phyloP scores from a whole-genome alignment of 225 moss, liverwort and hornwort genomes.

The Antitrichia curtipendula region DNA sequence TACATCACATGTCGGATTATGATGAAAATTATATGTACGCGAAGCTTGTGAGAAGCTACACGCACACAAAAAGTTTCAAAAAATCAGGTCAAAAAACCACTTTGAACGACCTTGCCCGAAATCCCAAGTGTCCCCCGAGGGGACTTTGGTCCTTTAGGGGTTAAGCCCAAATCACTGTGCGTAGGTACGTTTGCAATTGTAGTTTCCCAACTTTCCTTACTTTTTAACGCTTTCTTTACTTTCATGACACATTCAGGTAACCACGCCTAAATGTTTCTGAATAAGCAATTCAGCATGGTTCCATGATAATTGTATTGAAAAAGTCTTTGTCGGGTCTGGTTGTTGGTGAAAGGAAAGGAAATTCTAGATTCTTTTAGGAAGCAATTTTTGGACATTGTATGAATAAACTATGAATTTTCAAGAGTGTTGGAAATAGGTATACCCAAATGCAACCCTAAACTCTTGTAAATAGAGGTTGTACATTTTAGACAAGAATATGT shows the following conservation, averaged over 20 bases:
- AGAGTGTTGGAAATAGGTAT: not conserved
- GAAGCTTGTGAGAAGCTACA: too few relatives aligned
- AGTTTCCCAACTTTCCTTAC: not conserved
- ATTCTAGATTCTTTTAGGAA: not conserved
- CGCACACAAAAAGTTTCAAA: too few relatives aligned
- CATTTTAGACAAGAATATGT: not conserved
- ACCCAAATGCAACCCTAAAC: fast-evolving
- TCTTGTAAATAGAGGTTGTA: not conserved
- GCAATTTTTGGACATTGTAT: fast-evolving
- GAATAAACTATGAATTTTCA: not conserved
- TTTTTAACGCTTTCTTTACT: not conserved
- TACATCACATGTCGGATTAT: too few relatives aligned
- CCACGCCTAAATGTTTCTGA: not conserved
- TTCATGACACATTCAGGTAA: not conserved
- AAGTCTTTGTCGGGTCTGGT: not conserved
- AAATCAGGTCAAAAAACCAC: too few relatives aligned
- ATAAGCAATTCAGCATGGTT: not conserved
- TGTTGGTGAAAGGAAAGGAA: not conserved
- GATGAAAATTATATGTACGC: too few relatives aligned
- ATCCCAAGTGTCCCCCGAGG: too few relatives aligned
- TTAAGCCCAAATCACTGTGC: too few relatives aligned
- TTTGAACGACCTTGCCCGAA: too few relatives aligned
- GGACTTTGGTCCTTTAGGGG: too few relatives aligned
- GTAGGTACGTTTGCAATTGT: not conserved
- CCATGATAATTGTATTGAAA: not conserved